phyloP scores from a whole-genome alignment of 2,329 filamentous ascomycete species.

The Alternaria sp. region DNA sequence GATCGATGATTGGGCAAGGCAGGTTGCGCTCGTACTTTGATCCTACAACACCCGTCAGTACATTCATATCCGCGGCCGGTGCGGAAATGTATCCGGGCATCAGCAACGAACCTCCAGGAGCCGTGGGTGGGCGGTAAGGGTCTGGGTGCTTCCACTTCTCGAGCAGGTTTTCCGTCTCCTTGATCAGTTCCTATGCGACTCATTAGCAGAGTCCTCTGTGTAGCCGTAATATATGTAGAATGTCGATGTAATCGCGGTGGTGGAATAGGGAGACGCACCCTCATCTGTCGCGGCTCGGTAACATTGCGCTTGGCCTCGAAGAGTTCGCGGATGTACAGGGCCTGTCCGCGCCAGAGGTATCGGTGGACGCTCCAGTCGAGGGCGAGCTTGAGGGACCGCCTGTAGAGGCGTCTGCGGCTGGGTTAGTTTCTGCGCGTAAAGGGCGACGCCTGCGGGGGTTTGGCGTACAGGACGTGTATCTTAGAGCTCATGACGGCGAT shows the following conservation, averaged over 20 bases:
- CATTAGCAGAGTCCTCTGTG: constrained; percentile 24
- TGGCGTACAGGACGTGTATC: constrained; percentile 45
- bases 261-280: constrained; percentile 61
- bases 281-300: constrained; percentile 82
- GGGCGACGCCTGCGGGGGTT: constrained; percentile 12
- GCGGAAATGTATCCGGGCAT: constrained; percentile 26
- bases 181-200: constrained; percentile 71
- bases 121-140: constrained; percentile 86
- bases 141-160: constrained; percentile 98
- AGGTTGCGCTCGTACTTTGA: constrained; percentile 97
- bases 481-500: constrained; percentile 50
- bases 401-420: constrained; percentile 72
- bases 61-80: constrained; percentile 27
- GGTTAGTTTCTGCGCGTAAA: constrained; percentile 35
- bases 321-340: constrained; percentile 90
- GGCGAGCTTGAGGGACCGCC: constrained; percentile 88
- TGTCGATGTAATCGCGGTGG: background rate
- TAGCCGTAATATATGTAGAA: background rate
- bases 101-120: constrained; percentile 77
- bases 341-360: constrained; percentile 92
- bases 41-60: constrained; percentile 59
- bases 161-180: constrained; percentile 85
- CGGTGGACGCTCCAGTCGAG: constrained; percentile 96
- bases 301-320: constrained; percentile 93
- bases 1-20: constrained; percentile 76